These are phyloP conservation scores for Hypericum perforatum DNA, from an alignment of 345 rosid species.

Conservation along the genomic window DNA sequence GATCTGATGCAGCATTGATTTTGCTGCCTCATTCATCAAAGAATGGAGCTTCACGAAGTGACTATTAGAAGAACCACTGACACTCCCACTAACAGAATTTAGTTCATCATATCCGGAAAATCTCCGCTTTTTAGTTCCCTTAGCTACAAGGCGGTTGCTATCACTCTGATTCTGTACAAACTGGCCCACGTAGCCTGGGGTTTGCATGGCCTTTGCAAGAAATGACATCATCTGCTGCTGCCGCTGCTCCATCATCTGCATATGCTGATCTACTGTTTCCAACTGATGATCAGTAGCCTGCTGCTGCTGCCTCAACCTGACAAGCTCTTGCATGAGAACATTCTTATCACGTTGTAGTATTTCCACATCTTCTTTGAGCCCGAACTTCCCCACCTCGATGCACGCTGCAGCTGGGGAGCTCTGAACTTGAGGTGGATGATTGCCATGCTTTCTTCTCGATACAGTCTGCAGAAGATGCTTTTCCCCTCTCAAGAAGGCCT, in stretches of 20 bases:
- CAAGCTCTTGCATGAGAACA: constrained; percentile 35
- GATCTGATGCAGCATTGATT: constrained; percentile 23
- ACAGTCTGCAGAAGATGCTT: constrained; percentile 44
- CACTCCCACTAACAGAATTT: constrained; percentile 4
- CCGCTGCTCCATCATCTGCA: constrained; percentile 32
- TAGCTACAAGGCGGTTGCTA: constrained; percentile 22
- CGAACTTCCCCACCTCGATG: neutral
- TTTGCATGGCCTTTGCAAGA: too few relatives aligned
- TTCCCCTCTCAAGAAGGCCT: constrained; percentile 45
- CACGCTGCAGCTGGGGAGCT: constrained; percentile 21
- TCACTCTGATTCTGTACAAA: constrained; percentile 27
- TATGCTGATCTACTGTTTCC: constrained; percentile 19
- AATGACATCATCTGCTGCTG: constrained; percentile 28
- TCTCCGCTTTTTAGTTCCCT: constrained; percentile 21
- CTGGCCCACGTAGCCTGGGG: constrained; percentile 12
- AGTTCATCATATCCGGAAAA: neutral
- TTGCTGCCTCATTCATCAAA: constrained; percentile 26
- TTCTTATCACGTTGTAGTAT: constrained; percentile 29
- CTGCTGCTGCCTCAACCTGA: constrained; percentile 24
- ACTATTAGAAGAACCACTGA: constrained; percentile 6
- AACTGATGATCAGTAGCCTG: constrained; percentile 23
- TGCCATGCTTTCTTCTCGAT: constrained; percentile 51
- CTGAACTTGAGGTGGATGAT: constrained; percentile 26
- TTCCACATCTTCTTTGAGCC: constrained; percentile 33
- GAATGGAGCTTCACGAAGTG: constrained; percentile 25